phyloP scores from a whole-genome alignment of 2,329 filamentous ascomycete species.

The Botrytis hyacinthi region DNA sequence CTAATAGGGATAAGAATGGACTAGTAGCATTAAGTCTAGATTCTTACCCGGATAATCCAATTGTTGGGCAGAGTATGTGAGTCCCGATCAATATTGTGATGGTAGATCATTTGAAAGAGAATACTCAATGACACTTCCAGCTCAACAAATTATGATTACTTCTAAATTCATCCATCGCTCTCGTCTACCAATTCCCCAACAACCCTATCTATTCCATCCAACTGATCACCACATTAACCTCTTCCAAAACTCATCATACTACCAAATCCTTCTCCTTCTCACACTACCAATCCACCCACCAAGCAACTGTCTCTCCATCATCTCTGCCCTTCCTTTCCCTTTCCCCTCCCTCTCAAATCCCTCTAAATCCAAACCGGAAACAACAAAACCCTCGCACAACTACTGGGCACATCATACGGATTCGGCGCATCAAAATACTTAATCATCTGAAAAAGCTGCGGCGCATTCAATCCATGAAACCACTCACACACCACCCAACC shows the following conservation, averaged over 20 bases:
- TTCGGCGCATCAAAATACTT: conserved; percentile 26
- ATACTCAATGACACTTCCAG: not conserved
- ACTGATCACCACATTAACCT: not conserved
- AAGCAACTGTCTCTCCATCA: not conserved
- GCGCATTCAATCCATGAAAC: conserved; percentile 30
- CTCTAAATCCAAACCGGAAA: conserved; percentile 24
- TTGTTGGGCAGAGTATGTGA: not conserved
- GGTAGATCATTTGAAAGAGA: not conserved
- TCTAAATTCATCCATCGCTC: not conserved
- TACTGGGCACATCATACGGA: conserved; percentile 23
- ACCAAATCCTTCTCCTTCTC: not conserved
- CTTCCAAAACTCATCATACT: not conserved
- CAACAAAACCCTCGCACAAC: conserved; percentile 27
- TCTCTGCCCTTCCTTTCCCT: not conserved
- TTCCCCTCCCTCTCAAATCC: not conserved
- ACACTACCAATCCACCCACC: not conserved
- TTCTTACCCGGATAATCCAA: not conserved
- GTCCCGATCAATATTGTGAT: too few species aligned
- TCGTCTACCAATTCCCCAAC: not conserved
- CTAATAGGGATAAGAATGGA: not conserved
- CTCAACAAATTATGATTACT: not conserved
- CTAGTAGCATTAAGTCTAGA: not conserved
- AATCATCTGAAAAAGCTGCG: conserved; percentile 32
- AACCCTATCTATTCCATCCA: not conserved
- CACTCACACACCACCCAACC: conserved; percentile 35